Base-by-base conservation (phyloP, 257 asterid species). In the Nicotiana paniculata region DNA sequence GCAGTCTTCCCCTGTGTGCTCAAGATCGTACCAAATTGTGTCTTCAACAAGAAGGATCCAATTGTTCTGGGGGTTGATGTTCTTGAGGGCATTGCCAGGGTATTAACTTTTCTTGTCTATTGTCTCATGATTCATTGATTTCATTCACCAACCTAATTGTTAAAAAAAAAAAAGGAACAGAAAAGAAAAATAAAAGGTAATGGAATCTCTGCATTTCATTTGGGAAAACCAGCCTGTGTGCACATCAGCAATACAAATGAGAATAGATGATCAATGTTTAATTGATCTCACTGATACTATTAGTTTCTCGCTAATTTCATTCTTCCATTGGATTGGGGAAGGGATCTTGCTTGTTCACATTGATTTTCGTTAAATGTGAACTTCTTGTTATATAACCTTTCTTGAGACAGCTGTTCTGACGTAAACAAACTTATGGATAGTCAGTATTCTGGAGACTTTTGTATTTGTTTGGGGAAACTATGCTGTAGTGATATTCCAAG, bases 1-100 rank as follows among this genome's bases (percentile, higher is more conserved):
- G 98, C 98, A 77, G 99, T 93, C 77, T 94, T 94, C 82, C 99
- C 99, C 57, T 96, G 99, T 84, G 92, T 94, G 84, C 97, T 96
- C 63, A 92, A 92, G 93, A 96, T 93, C 82, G 90, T 93, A 72
- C 99, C 99, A 16, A 89, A 90, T 83, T 94, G 98, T 81, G 88
- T 96, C 81, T 94, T 92, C 89, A 94, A 94, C 81, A 94, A 92
- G 93, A 96, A 96, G 91, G 97, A 96, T 85, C 99, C 99, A 82
- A 96, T 96, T 85, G 95, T 96, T 84, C 86, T 96, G 90, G 99
- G 98, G 18, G 99, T 96, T 77, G 97, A 96, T 82, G 91, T 96
- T 85, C 86, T 93, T 59, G 97, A 94, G 75, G 99, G 98, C 90
- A 87, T 85, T 85, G 90, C 85, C 57, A 94, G 92, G 99, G 98